Base-by-base conservation (phyloP, 1,284 basidiomycete genomes). In the Uromyces viciae-fabae region DNA sequence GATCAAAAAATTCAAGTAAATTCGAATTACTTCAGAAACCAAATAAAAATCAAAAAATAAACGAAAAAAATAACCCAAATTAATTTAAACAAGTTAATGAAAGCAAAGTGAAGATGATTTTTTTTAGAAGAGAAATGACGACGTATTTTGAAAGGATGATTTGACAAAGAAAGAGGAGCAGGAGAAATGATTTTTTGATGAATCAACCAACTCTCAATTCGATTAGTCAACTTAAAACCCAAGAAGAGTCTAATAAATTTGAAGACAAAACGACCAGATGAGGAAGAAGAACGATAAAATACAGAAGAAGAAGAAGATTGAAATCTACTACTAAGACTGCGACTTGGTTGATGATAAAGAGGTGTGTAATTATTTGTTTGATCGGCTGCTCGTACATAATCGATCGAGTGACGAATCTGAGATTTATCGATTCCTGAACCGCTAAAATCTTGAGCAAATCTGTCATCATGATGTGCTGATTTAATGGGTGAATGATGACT, bases 401-500 rank as follows among this genome's bases (percentile, higher is more conserved):
- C 5, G 40, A 64, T 42, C 74, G 28, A 3, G 25, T 49, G 46
- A 49, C 22, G 46, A 49, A 22, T 19, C 49, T 54, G 22, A 3
- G 19, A n/a, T 31, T 2, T n/a, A 73, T 73, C 28, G 28, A 52
- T 28, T 49, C 33, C 33, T 22, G 22, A 71, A n/a, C 33, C 54
- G 5, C 49, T 36, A 5, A 54, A 79, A 36, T 40, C 69, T 28
- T 81, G 78, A 40, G 68, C 73, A 40, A 58, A 54, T n/a, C 68
- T 66, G 36, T 46, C 25, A 43, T 81, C 69, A 28, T 81, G 54
- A 60, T 81, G 78, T 3, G 38, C 71, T 25, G 78, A 81, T 36
- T 81, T 71, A 5, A 73, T 25, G 1, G 78, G 71, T 0, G 78
- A 73, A 66, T 81, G 78, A 52, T 81, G 66, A 62, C 58, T 73